A percentile compares a stretch with the other conserved stretches of the same genome.
Evolutionary conservation across 495 filamentous ascomycete species (phyloP).

Genomic region (Astrothelium subdiscretum): DNA sequence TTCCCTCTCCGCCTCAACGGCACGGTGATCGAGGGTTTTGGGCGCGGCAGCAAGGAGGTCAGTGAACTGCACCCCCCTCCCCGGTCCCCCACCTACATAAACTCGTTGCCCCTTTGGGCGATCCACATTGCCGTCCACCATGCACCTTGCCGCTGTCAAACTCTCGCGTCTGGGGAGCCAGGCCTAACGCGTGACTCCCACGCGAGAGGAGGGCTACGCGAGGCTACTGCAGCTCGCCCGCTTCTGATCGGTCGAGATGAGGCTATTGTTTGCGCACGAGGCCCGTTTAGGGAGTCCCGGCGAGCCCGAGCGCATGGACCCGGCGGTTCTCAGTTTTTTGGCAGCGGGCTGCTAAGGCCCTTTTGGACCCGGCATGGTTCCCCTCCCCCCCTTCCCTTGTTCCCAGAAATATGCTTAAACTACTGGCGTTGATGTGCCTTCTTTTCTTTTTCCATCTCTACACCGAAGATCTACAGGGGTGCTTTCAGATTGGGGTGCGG

Average conservation of each 20-base stretch:
- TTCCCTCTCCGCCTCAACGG: conserved; percentile 76
- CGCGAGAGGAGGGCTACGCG: not conserved
- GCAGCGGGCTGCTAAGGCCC: no score
- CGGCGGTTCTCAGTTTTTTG: not conserved
- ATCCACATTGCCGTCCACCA: no score
- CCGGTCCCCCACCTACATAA: not conserved
- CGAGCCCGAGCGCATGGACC: not conserved
- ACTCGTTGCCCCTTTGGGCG: not conserved
- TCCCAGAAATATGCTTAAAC: no score
- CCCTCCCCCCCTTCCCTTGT: no score
- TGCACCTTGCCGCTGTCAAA: conserved; percentile 13
- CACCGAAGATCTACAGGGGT: conserved; percentile 1
- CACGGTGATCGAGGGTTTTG: conserved; percentile 83
- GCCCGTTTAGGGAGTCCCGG: not conserved
- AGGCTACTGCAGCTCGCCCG: not conserved
- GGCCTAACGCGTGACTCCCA: not conserved
- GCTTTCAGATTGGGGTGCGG: not conserved
- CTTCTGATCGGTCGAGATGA: not conserved
- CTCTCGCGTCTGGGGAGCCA: conserved; percentile 7
- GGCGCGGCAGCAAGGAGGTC: conserved; percentile 81
- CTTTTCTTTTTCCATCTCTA: not conserved
- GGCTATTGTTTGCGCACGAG: not conserved
- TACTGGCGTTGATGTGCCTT: no score
- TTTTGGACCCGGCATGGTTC: no score
- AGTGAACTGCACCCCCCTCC: not conserved